These are phyloP conservation scores for Casuarina cunninghamiana DNA, from an alignment of 306 rosid genomes.

Conservation along the genomic window DNA sequence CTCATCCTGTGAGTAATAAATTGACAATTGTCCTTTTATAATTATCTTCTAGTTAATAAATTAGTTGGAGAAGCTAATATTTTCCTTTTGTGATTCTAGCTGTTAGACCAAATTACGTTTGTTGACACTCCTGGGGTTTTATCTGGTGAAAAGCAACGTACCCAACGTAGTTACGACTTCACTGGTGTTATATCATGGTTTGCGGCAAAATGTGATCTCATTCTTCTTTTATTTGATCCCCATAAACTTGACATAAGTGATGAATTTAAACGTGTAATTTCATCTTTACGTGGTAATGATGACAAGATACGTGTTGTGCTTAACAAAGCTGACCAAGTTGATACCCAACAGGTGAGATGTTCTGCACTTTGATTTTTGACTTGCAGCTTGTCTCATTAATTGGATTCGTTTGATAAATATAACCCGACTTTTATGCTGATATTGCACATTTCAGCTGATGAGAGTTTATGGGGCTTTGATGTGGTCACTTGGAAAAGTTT, in stretches of 20 bases:
- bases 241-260: slow-evolving; percentile 95
- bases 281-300: slow-evolving; percentile 80
- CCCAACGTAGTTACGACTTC: slow-evolving; percentile 91
- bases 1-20: slow-evolving; percentile 77
- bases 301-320: slow-evolving; percentile 96
- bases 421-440: neutral
- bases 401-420: neutral
- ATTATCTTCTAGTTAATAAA: neutral
- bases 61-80: neutral
- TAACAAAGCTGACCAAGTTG: slow-evolving; percentile 95
- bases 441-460: slow-evolving; percentile 62
- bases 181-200: slow-evolving; percentile 98
- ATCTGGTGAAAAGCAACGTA: slow-evolving; percentile 97
- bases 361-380: neutral
- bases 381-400: neutral
- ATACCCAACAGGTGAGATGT: slow-evolving; percentile 82
- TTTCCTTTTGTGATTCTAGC: slow-evolving; percentile 35
- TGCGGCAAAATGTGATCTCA: slow-evolving; percentile 94
- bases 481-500: slow-evolving; percentile 95
- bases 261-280: slow-evolving; percentile 84
- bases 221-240: slow-evolving; percentile 90
- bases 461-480: slow-evolving; percentile 98
- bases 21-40: slow-evolving; percentile 1
- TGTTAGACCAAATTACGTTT: slow-evolving; percentile 75
- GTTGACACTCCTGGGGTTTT: slow-evolving; percentile 98